These are phyloP conservation scores for Sporobolomyces pararoseus DNA, from an alignment of 768 basidiomycete species.

Conservation along the genomic window DNA sequence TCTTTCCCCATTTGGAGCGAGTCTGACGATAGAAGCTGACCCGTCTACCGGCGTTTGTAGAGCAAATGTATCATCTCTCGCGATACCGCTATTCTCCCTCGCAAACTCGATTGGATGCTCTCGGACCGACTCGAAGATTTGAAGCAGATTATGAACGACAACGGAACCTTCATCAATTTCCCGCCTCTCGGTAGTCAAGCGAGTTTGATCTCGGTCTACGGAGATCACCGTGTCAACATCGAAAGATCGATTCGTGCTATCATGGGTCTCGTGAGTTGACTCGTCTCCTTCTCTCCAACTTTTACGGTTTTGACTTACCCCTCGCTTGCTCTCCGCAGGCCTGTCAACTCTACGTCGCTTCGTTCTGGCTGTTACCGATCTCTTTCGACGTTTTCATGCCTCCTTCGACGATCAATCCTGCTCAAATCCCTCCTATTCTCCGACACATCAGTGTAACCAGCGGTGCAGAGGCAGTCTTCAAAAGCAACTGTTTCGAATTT, in stretches of 20 bases:
- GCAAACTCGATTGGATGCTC: constrained; percentile 97
- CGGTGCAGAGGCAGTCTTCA: constrained; percentile 92
- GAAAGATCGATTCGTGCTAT: constrained; percentile 88
- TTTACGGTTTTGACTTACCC: too few species aligned
- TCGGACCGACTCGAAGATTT: constrained; percentile 93
- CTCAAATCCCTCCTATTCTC: constrained; percentile 76
- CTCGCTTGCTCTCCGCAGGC: constrained; percentile 58
- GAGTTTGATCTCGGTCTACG: constrained; percentile 87
- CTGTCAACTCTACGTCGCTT: constrained; percentile 92
- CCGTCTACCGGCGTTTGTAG: constrained; percentile 52
- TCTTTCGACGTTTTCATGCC: constrained; percentile 90
- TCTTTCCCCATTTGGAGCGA: not conserved
- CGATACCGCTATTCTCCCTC: constrained; percentile 88
- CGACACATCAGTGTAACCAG: constrained; percentile 81
- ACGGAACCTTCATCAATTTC: constrained; percentile 91
- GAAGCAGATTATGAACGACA: constrained; percentile 88
- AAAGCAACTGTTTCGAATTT: constrained; percentile 95
- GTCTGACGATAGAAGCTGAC: not conserved
- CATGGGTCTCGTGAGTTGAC: constrained; percentile 86
- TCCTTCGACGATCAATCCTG: constrained; percentile 65
- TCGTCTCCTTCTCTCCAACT: too few species aligned
- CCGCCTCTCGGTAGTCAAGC: constrained; percentile 88
- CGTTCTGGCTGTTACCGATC: constrained; percentile 90
- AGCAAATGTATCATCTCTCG: constrained; percentile 82
- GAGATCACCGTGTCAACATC: constrained; percentile 88